phyloP scores from a whole-genome alignment of 2,329 filamentous ascomycete species.

The Venturia pyrina region DNA sequence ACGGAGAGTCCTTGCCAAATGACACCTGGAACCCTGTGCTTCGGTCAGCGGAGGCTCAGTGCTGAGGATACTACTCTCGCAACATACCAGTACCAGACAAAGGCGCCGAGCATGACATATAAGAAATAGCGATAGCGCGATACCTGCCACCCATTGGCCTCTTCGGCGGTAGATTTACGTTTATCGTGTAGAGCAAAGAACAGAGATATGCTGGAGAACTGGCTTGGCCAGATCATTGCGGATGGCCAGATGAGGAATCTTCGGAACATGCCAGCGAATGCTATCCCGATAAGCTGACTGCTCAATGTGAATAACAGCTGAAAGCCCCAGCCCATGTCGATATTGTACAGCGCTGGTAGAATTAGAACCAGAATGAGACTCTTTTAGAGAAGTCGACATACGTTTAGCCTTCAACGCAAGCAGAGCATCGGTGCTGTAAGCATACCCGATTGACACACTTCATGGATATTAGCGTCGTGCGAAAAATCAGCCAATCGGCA shows the following conservation, averaged over 20 bases:
- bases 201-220: conserved; percentile 54
- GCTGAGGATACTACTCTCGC: not conserved
- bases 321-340: conserved; percentile 46
- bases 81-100: conserved; percentile 49
- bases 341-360: conserved; percentile 51
- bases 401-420: conserved; percentile 30
- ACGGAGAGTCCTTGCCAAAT: conserved; percentile 60
- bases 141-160: conserved; percentile 54
- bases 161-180: conserved; percentile 41
- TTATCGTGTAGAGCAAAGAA: conserved; percentile 61
- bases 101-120: conserved; percentile 15
- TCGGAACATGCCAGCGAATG: conserved; percentile 20
- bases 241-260: conserved; percentile 36
- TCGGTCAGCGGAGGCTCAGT: conserved; percentile 40
- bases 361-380: not conserved
- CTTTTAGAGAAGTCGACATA: not conserved
- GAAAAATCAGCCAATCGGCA: not conserved
- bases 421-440: conserved; percentile 21
- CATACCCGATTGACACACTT: conserved; percentile 54
- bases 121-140: conserved; percentile 57
- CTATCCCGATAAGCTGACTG: conserved; percentile 48
- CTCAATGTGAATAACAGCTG: conserved; percentile 49
- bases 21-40: conserved; percentile 56
- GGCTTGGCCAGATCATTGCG: conserved; percentile 66
- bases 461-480: conserved; percentile 30